Conservation (phyloP, 345 rosid species). For the Clausena lansium region DNA sequence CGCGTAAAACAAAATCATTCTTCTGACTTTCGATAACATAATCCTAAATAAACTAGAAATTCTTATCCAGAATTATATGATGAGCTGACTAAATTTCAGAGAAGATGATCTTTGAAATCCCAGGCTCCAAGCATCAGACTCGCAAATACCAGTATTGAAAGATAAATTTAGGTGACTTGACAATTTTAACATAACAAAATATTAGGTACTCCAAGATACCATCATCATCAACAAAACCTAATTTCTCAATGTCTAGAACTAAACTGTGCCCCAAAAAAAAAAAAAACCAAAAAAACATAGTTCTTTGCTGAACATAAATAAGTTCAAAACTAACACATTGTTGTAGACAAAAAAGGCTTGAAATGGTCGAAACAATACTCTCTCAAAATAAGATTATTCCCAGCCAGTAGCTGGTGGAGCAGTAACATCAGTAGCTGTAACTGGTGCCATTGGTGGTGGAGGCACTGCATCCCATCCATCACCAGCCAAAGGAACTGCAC, state of each 20-base stretch:
- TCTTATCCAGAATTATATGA: too few species aligned
- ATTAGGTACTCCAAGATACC: neutral
- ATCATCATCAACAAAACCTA: constrained; percentile 13
- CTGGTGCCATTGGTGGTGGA: constrained; percentile 14
- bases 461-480: constrained; percentile 56
- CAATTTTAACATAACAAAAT: constrained; percentile 7
- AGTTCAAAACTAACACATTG: constrained; percentile 20
- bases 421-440: constrained; percentile 6
- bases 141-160: neutral
- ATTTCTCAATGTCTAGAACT: constrained; percentile 19
- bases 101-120: too few species aligned
- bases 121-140: neutral
- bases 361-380: constrained; percentile 15
- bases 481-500: neutral
- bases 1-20: too few species aligned
- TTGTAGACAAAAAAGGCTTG: constrained; percentile 8
- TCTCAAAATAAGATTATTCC: constrained; percentile 28
- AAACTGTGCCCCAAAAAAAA: constrained; percentile 11
- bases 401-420: constrained; percentile 31
- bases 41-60: too few species aligned
- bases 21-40: too few species aligned
- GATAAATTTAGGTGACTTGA: neutral
- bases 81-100: too few species aligned
- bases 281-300: neutral
- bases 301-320: constrained; percentile 12